Evolutionary conservation across 306 rosid genomes (phyloP).

Genomic region (Glycine soja): DNA sequence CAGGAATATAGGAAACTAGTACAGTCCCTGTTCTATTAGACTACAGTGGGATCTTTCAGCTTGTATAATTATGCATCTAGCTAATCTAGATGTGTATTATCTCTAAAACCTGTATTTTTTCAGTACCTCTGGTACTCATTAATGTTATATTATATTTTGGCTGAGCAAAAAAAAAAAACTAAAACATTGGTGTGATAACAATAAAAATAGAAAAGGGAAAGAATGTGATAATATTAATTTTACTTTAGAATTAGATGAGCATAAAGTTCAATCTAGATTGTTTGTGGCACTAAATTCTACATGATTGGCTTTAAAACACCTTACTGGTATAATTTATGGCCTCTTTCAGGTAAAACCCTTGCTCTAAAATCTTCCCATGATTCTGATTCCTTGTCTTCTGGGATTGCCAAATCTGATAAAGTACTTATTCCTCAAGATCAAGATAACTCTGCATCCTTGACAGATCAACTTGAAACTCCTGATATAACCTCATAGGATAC

Average conservation of each 20-base stretch:
- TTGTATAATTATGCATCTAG: no score
- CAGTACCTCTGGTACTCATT: no score
- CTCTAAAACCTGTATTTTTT: no score
- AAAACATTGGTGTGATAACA: no score
- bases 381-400: conserved; percentile 72
- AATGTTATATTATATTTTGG: no score
- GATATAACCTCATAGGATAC: conserved; percentile 58
- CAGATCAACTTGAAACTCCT: conserved; percentile 65
- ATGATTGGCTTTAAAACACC: conserved; percentile 4
- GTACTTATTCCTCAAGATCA: conserved; percentile 71
- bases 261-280: conserved; percentile 41
- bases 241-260: conserved; percentile 23
- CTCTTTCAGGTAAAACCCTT: conserved; percentile 72
- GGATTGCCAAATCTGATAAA: conserved; percentile 72
- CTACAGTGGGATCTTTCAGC: no score
- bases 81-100: no score
- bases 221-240: conserved; percentile 17
- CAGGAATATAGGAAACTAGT: no score
- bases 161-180: no score
- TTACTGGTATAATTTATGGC: conserved; percentile 38
- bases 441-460: conserved; percentile 62
- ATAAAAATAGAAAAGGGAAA: conserved; percentile 38
- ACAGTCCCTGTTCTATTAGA: no score
- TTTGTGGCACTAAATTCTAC: conserved; percentile 18
- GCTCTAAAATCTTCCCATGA: conserved; percentile 63